Evolutionary conservation across 2,329 filamentous ascomycete species (phyloP).

Genomic region (Huntiella abstrusa): DNA sequence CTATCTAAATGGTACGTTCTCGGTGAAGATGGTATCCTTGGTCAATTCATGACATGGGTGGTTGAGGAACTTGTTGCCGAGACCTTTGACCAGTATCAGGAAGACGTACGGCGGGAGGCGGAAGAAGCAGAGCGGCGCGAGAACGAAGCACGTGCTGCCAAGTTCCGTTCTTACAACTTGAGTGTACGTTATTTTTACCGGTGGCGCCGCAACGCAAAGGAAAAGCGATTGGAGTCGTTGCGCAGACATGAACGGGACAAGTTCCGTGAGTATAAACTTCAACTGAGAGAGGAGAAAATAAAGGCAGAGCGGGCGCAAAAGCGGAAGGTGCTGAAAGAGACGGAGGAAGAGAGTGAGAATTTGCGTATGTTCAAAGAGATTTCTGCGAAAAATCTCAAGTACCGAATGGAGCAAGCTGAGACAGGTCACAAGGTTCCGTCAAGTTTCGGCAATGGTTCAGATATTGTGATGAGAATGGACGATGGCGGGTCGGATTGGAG

Average conservation of each 20-base stretch:
- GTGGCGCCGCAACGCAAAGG: constrained; percentile 32
- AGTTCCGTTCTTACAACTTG: constrained; percentile 31
- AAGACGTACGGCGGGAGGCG: constrained; percentile 23
- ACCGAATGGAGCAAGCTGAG: constrained; percentile 20
- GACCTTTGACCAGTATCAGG: constrained; percentile 23
- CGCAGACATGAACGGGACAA: constrained; percentile 33
- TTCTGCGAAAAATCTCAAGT: constrained; percentile 14
- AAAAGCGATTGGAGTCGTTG: constrained; percentile 29
- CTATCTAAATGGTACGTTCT: constrained; percentile 36
- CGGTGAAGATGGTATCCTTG: constrained; percentile 33
- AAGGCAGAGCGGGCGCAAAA: constrained; percentile 14
- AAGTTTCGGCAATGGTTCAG: no score
- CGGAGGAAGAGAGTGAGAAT: constrained; percentile 5
- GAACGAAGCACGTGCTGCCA: constrained; percentile 26
- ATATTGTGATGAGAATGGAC: constrained; percentile 3
- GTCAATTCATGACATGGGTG: constrained; percentile 28
- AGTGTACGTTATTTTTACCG: constrained; percentile 36
- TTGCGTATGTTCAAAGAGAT: constrained; percentile 9
- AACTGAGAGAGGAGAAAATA: constrained; percentile 20
- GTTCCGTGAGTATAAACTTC: constrained; percentile 25
- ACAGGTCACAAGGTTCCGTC: constrained; percentile 11
- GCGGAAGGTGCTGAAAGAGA: neutral
- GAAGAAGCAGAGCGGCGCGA: constrained; percentile 29
- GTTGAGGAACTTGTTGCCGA: constrained; percentile 26
- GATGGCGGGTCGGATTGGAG: constrained; percentile 9